Base-by-base conservation (phyloP, 768 basidiomycete species). In the Russula foetens region DNA sequence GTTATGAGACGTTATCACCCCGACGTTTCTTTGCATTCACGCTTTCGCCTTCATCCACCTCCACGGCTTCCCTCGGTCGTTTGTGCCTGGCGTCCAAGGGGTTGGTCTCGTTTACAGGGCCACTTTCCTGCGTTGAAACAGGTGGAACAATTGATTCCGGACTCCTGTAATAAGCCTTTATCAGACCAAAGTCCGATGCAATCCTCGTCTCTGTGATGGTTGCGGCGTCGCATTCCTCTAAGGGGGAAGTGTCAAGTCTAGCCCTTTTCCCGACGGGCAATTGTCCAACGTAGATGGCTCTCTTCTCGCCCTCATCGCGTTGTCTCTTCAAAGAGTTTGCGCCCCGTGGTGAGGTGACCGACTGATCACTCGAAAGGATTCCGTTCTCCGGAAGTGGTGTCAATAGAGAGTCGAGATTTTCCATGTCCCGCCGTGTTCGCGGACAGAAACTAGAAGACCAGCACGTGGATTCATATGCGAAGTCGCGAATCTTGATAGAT, bases 401-500 rank as follows among this genome's bases (percentile, higher is more conserved):
- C 24, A 12, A 28, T 23, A 48, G 7, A 26, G 31, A 21, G 4
- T 26, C 24, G 6, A 11, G 39, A 41, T 41, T 15, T 19, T 24
- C 21, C 31, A 2, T 44, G 15, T 14, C 43, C 21, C 19, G 43
- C 33, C 23, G 24, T 17, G 24, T 41, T 44, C 29, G 31, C 33
- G 7, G 26, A 19, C 26, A 3, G 41, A 43, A 46, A 26, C n/a
- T 60, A 21, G 59, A 35, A 31, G 43, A 23, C 53, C 59, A 29
- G n/a, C 52, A 35, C 52, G 67, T 64, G 4, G 66, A 54, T 50
- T 67, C 68, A 48, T 67, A 59, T 5, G 68, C 69, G 31, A 67
- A 71, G 57, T 73, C 72, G 26, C 70, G 67, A 15, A 65, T 58
- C 56, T 61, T 67, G 50, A 63, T 60, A 7, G 63, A 64, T 2